Conservation (phyloP, 2,329 filamentous ascomycete genomes). For the Ascochyta pisi region DNA sequence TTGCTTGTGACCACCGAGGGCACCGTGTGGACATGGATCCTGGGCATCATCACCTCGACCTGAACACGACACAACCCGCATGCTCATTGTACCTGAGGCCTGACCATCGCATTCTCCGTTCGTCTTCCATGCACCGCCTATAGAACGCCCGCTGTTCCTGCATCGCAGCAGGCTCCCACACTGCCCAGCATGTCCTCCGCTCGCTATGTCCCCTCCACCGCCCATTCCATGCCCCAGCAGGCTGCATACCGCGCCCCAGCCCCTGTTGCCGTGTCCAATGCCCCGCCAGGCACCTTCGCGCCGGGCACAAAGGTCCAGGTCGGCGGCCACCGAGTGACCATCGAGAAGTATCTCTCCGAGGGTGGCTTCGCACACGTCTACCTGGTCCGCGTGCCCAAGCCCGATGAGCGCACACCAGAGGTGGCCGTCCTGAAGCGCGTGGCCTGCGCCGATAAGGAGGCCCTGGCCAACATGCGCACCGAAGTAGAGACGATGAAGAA, state of each 20-base stretch:
- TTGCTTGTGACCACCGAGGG: slow-evolving; percentile 30
- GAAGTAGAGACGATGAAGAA: slow-evolving; percentile 99
- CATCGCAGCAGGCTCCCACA: slow-evolving; percentile 43
- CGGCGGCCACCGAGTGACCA: slow-evolving; percentile 87
- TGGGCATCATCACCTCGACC: slow-evolving; percentile 21
- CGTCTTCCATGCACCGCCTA: slow-evolving; percentile 40
- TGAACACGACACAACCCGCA: slow-evolving; percentile 30
- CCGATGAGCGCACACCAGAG: slow-evolving; percentile 78
- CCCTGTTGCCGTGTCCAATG: slow-evolving; percentile 42
- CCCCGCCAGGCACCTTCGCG: slow-evolving; percentile 77
- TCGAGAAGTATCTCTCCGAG: slow-evolving; percentile 97
- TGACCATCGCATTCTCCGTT: slow-evolving; percentile 13
- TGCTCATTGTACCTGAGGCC: slow-evolving; percentile 21
- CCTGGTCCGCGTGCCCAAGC: slow-evolving; percentile 80
- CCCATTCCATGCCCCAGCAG: slow-evolving; percentile 45
- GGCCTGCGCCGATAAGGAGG: slow-evolving; percentile 93
- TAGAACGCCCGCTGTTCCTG: slow-evolving; percentile 40
- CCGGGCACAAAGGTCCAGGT: slow-evolving; percentile 97
- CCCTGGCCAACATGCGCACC: slow-evolving; percentile 92
- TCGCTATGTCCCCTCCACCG: slow-evolving; percentile 46
- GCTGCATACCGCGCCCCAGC: slow-evolving; percentile 45
- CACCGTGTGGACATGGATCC: slow-evolving; percentile 19
- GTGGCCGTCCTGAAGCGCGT: slow-evolving; percentile 91
- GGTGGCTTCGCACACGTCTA: slow-evolving; percentile 99
- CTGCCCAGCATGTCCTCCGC: slow-evolving; percentile 49